A percentile compares a stretch with the other conserved stretches of the same genome.
Evolutionary conservation across 1,139 yeast species (phyloP).

Genomic region (Taphrina deformans): DNA sequence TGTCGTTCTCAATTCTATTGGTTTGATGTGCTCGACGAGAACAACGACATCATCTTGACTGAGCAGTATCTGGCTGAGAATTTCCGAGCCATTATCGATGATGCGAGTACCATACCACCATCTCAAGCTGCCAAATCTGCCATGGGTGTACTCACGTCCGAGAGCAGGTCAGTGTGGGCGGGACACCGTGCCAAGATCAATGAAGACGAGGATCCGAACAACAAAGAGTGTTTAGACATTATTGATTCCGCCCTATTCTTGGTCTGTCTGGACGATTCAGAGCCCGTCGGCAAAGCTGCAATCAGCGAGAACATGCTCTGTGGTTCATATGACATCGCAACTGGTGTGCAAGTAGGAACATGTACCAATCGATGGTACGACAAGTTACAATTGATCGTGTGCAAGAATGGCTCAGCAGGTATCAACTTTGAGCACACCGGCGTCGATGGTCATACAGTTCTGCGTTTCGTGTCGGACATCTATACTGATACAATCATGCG

Average conservation of each 20-base stretch:
- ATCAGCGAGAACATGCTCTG: slow-evolving; percentile 81
- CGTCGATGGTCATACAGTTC: slow-evolving; percentile 91
- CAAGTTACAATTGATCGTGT: slow-evolving; percentile 80
- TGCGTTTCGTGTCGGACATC: slow-evolving; percentile 82
- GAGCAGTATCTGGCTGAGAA: slow-evolving; percentile 76
- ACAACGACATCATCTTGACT: slow-evolving; percentile 65
- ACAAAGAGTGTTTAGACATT: slow-evolving; percentile 64
- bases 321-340: slow-evolving; percentile 73
- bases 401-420: slow-evolving; percentile 92
- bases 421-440: slow-evolving; percentile 94
- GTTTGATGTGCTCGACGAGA: slow-evolving; percentile 81
- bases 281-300: slow-evolving; percentile 64
- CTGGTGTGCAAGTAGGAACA: slow-evolving; percentile 89
- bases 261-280: slow-evolving; percentile 76
- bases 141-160: slow-evolving; percentile 86
- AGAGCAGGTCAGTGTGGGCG: slow-evolving; percentile 84
- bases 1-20: slow-evolving; percentile 87
- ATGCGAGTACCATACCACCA: slow-evolving; percentile 61
- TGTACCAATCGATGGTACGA: slow-evolving; percentile 96
- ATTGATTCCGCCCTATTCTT: slow-evolving; percentile 80
- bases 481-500: slow-evolving; percentile 86
- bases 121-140: slow-evolving; percentile 76
- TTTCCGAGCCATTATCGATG: slow-evolving; percentile 71
- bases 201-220: slow-evolving; percentile 20
- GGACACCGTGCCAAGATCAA: slow-evolving; percentile 54